Evolutionary conservation across 1,284 basidiomycete species (phyloP).

Genomic region (Neolentinus lepideus): DNA sequence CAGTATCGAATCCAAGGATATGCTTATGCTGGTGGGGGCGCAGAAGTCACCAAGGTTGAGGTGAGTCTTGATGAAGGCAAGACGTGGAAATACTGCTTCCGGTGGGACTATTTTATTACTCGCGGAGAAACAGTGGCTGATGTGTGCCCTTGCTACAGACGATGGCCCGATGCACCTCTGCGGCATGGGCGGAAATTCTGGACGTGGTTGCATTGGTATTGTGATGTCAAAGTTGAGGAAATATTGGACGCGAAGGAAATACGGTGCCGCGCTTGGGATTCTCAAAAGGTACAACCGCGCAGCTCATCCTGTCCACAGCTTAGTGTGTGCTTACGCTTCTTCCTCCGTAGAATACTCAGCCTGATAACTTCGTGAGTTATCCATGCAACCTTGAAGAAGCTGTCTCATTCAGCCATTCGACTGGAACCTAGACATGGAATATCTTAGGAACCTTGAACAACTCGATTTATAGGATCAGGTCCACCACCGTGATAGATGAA

Average conservation of each 20-base stretch:
- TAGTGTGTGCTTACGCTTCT: too few species aligned
- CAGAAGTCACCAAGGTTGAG: conserved; percentile 15
- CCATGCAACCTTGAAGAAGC: too few species aligned
- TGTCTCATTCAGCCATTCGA: too few species aligned
- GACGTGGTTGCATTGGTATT: conserved; percentile 17
- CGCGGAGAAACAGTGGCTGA: too few species aligned
- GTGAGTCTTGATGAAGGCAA: conserved; percentile 16
- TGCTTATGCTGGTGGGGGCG: conserved; percentile 16
- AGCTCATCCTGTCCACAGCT: too few species aligned
- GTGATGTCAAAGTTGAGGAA: conserved; percentile 14
- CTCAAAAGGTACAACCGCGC: conserved; percentile 17
- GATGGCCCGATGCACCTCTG: conserved; percentile 10
- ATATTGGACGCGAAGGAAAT: conserved; percentile 12
- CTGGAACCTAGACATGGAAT: neutral
- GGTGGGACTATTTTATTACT: neutral
- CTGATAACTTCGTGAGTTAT: conserved; percentile 2
- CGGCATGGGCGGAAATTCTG: conserved; percentile 18
- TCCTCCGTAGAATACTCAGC: neutral
- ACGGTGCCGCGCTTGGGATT: conserved; percentile 14
- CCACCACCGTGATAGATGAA: conserved; percentile 6
- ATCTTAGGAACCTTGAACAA: conserved; percentile 13
- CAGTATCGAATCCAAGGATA: conserved; percentile 14
- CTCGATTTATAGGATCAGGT: conserved; percentile 17
- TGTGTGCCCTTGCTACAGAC: conserved; percentile 16
- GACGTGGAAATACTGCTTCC: conserved; percentile 14